phyloP scores from a whole-genome alignment of 2,329 filamentous ascomycete species.

The Ascochyta lentis region DNA sequence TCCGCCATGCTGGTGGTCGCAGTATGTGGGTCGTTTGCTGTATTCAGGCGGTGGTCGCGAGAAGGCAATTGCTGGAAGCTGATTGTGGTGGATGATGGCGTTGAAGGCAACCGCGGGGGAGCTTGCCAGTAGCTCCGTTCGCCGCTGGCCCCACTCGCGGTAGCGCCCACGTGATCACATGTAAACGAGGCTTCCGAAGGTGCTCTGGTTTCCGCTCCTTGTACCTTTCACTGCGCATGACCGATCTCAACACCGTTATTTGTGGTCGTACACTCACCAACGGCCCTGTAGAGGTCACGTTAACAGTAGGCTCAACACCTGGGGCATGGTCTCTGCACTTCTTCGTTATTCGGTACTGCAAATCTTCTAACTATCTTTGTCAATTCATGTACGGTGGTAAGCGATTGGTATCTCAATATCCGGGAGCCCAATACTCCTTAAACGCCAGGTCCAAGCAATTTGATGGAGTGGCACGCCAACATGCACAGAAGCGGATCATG shows the following conservation, averaged over 20 bases:
- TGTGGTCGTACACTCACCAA: not conserved
- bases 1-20: conserved; percentile 42
- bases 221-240: not conserved
- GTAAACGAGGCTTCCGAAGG: not conserved
- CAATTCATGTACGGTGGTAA: conserved; percentile 1
- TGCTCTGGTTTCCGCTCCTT: not conserved
- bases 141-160: not conserved
- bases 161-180: not conserved
- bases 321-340: not conserved
- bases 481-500: conserved; percentile 17
- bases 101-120: conserved; percentile 14
- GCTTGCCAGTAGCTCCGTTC: conserved; percentile 7
- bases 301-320: not conserved
- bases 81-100: not conserved
- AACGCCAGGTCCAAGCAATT: conserved; percentile 4
- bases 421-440: not conserved
- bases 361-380: not conserved
- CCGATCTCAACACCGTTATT: not conserved
- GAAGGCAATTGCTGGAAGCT: conserved; percentile 2
- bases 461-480: not conserved
- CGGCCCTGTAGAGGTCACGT: not conserved
- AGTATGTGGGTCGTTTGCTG: not conserved
- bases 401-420: conserved; percentile 13
- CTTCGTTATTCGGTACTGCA: not conserved
- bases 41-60: not conserved